Base-by-base conservation (phyloP, 768 basidiomycete genomes). In the Mycena galericulata region DNA sequence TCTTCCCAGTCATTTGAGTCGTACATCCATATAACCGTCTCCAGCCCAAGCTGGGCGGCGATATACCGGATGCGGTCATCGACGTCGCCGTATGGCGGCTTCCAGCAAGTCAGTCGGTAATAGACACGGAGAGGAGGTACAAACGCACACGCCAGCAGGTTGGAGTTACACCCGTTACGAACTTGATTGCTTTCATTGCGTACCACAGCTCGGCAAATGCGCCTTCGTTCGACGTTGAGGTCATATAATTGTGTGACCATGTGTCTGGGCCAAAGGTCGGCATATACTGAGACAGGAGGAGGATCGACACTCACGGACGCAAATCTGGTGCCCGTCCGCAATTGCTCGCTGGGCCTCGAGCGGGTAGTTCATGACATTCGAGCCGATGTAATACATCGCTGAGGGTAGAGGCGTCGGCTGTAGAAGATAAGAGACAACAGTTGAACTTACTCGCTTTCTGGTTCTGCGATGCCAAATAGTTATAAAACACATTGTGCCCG, bases 171-270 rank as follows among this genome's bases (percentile, higher is more conserved):
- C 89, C 88, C 0, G 83, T 73, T 20, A 84, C 85, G 26, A 89
- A 79, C 70, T 89, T 88, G 57, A 90, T 85, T 1, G 81, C 79
- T 81, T 89, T 70, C 70, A 88, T 70, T 86, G 88, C 89, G 79
- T 93, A 95, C 66, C 90, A 93, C 18, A 95, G 82, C 77, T 95
- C 93, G 5, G 92, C 92, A 63, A 94, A 92, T 4, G 88, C 90
- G 68, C 90, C 80, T 70, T 87, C 80, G 74, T 89, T 94, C 11
- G 84, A 78, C 45, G 91, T 81, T 2, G 87, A 74, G 0, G 91
- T 91, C 87, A 86, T 90, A 54, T 87, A 86, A 18, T 79, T 81
- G 69, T 88, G 87, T 20, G 87, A 87, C 87, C 87, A 88, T 24
- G 83, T 83, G 67, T 88, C 86, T 86, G 58, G 47, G 55, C 15